Base-by-base conservation (phyloP, 768 basidiomycete genomes). In the Kwoniella sp. region DNA sequence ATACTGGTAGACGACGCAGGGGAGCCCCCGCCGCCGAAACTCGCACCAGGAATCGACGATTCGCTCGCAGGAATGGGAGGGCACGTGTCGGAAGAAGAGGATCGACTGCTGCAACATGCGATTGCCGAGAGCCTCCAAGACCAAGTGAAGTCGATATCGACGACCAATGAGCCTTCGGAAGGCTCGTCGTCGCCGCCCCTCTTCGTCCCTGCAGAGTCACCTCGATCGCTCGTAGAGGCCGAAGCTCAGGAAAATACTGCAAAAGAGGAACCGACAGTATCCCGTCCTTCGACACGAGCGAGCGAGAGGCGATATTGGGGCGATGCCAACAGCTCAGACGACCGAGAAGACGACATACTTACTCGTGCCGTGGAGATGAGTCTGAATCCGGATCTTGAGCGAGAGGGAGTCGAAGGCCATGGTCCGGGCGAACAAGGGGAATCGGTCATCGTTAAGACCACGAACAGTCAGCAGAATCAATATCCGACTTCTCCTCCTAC, bases 281-380 rank as follows among this genome's bases (percentile, higher is more conserved):
- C 52, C 2, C 28, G 66, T 29, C 66, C 64, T 3, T 31, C 59
- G 9, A 62, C 66, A 9, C 30, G 60, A 28, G 31, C 38, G 11
- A 68, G 66, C 48, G 67, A 64, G 29, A 45, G 58, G 34, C 17
- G 12, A 2, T 64, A 64, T 31, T 65, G 55, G 34, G 47, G 53
- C 31, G 56, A 57, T 23, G 22, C 62, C 31, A 38, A 71, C 30
- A 31, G 58, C 23, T 52, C 47, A 22, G 52, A 41, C 9, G 65
- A 61, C 31, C 1, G 34, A 29, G 65, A 71, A n/a, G 75, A 77
- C 1, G 76, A 71, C 17, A 71, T 74, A 65, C 29, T 77, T n/a
- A 72, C 73, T 28, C 66, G 55, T 61, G 78, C 76, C 26, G 70
- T 77, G 28, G 69, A 71, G 48, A 70, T 74, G 70, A 65, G 67